phyloP scores from a whole-genome alignment of 2,329 filamentous ascomycete genomes.

The Colletotrichum sp. region DNA sequence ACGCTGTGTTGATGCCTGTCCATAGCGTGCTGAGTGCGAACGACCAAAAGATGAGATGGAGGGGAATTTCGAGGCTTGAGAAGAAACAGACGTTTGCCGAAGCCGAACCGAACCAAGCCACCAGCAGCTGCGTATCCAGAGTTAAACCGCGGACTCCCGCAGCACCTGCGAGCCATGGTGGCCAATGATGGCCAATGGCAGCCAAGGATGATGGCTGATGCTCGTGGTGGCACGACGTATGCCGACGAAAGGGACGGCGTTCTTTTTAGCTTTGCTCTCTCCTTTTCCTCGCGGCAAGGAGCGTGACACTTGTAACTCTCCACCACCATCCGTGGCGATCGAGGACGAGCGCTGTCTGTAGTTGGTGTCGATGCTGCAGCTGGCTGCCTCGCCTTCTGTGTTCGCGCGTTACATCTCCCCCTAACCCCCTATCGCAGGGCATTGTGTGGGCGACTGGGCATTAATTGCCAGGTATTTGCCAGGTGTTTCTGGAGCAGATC shows the following conservation, averaged over 20 bases:
- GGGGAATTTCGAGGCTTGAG: neutral
- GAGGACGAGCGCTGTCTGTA: neutral
- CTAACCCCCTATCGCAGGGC: neutral
- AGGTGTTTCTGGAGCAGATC: constrained; percentile 9
- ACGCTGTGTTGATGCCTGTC: neutral
- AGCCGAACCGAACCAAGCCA: neutral
- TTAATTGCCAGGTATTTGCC: neutral
- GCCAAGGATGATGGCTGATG: constrained; percentile 15
- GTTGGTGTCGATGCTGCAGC: neutral
- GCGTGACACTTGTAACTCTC: neutral
- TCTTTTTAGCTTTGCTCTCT: constrained; percentile 13
- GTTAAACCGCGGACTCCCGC: neutral
- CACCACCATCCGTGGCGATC: neutral
- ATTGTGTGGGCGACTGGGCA: neutral
- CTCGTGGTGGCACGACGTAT: constrained; percentile 8
- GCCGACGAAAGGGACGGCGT: constrained; percentile 9
- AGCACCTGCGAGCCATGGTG: neutral
- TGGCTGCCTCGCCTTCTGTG: neutral
- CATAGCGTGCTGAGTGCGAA: neutral
- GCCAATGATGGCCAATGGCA: neutral
- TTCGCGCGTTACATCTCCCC: neutral
- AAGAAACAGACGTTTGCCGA: neutral
- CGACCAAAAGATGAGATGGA: neutral
- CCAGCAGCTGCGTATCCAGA: neutral
- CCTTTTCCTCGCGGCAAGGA: constrained; percentile 4